Evolutionary conservation across 345 rosid species (phyloP).

Genomic region (Eucalyptus melliodora): DNA sequence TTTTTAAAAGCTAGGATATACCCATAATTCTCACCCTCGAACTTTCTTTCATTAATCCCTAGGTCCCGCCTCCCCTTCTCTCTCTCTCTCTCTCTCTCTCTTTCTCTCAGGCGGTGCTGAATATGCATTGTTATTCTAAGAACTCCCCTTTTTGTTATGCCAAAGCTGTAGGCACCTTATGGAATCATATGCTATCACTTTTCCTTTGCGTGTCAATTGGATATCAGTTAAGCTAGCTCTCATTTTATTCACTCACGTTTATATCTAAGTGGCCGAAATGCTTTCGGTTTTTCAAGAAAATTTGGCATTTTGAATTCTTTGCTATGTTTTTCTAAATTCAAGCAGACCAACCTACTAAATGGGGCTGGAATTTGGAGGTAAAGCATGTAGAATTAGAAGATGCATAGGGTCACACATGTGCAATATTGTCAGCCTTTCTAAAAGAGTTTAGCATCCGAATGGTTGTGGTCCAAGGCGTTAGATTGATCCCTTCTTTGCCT

Average conservation of each 20-base stretch:
- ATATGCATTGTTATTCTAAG: background rate
- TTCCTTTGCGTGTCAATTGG: background rate
- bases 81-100: background rate
- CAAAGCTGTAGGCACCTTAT: background rate
- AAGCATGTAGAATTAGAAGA: background rate
- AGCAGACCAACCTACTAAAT: background rate
- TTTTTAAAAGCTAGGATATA: constrained; percentile 52
- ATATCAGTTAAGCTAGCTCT: background rate
- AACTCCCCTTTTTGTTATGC: background rate
- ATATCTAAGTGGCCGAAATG: background rate
- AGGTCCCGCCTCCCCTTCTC: background rate
- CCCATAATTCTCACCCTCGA: background rate
- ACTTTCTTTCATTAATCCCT: constrained; percentile 35
- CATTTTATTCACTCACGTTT: background rate
- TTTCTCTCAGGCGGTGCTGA: background rate
- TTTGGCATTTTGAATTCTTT: background rate
- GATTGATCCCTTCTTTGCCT: background rate
- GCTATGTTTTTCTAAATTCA: background rate
- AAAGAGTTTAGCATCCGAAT: background rate
- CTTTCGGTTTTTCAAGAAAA: background rate
- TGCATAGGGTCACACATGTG: background rate
- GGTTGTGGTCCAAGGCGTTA: background rate
- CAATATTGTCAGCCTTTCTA: background rate
- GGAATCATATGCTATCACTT: background rate
- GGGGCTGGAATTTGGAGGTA: background rate